Evolutionary conservation across 371 early-diverging fungal genomes (phyloP).

Genomic region (Mucor circinelloides): DNA sequence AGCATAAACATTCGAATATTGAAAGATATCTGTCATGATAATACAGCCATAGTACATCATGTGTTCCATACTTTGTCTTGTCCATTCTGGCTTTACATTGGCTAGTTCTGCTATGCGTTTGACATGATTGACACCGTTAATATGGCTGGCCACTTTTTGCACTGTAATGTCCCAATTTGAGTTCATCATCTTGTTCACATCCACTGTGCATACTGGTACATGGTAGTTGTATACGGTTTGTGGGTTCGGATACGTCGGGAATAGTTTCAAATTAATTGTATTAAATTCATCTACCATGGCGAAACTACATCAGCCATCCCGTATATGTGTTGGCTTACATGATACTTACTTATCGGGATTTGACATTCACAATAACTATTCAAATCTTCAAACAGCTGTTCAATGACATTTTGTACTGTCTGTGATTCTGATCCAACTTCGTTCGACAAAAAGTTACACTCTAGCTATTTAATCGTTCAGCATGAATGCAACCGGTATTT

Average conservation of each 20-base stretch:
- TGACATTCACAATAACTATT: constrained; percentile 88
- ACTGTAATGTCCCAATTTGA: constrained; percentile 87
- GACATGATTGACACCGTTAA: constrained; percentile 81
- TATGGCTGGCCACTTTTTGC: constrained; percentile 61
- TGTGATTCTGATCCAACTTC: constrained; percentile 33
- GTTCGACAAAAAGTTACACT: constrained; percentile 73
- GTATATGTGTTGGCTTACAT: neutral
- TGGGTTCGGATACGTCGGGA: constrained; percentile 80
- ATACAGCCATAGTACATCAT: constrained; percentile 85
- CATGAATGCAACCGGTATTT: neutral
- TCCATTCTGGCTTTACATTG: constrained; percentile 75
- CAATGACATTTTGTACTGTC: constrained; percentile 76
- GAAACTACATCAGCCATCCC: neutral
- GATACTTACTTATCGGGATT: constrained; percentile 77
- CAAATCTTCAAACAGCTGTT: constrained; percentile 84
- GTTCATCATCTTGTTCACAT: constrained; percentile 67
- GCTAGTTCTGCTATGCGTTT: constrained; percentile 74
- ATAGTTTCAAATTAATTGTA: constrained; percentile 83
- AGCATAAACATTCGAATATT: constrained; percentile 85
- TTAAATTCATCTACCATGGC: constrained; percentile 53
- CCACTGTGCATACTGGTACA: constrained; percentile 80
- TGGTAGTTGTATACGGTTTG: constrained; percentile 77
- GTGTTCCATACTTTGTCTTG: constrained; percentile 79
- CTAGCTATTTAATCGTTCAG: constrained; percentile 47
- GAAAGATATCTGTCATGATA: constrained; percentile 85